phyloP scores from a whole-genome alignment of 2,329 filamentous ascomycete genomes.

The Sclerotinia minor region DNA sequence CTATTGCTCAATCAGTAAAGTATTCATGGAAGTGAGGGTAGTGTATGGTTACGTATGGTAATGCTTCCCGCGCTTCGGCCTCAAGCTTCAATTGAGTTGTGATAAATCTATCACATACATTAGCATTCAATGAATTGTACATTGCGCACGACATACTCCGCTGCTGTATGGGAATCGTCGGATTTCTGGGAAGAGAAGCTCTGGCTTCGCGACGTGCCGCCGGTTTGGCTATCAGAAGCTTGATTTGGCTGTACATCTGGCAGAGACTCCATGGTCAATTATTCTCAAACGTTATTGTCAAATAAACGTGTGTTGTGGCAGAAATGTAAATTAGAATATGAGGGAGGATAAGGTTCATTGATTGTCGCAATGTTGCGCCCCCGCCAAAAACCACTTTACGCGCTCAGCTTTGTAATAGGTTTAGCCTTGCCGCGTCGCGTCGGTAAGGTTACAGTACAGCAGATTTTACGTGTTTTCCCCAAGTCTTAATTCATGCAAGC shows the following conservation, averaged over 20 bases:
- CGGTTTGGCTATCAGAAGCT: slow-evolving; percentile 27
- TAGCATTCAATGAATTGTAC: background rate
- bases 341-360: background rate
- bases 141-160: slow-evolving; percentile 39
- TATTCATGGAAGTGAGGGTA: slow-evolving; percentile 15
- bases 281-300: too few relatives aligned
- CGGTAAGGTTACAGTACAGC: background rate
- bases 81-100: slow-evolving; percentile 87
- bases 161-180: slow-evolving; percentile 55
- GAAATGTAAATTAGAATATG: background rate
- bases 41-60: slow-evolving; percentile 73
- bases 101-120: slow-evolving; percentile 65
- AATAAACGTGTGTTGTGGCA: background rate
- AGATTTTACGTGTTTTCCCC: slow-evolving; percentile 20
- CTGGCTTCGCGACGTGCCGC: slow-evolving; percentile 48
- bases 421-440: slow-evolving; percentile 24
- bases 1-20: slow-evolving; percentile 47
- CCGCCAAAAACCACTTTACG: slow-evolving; percentile 32
- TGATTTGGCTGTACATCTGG: slow-evolving; percentile 1
- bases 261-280: slow-evolving; percentile 1
- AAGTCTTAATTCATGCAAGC: slow-evolving; percentile 14
- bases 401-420: slow-evolving; percentile 17
- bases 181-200: slow-evolving; percentile 58
- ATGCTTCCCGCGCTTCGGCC: slow-evolving; percentile 88
- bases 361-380: slow-evolving; percentile 19